Evolutionary conservation across 257 asterid genomes (phyloP), one percentile per base, ranked within the genome.

Genomic region (Penstemon newberryi): DNA sequence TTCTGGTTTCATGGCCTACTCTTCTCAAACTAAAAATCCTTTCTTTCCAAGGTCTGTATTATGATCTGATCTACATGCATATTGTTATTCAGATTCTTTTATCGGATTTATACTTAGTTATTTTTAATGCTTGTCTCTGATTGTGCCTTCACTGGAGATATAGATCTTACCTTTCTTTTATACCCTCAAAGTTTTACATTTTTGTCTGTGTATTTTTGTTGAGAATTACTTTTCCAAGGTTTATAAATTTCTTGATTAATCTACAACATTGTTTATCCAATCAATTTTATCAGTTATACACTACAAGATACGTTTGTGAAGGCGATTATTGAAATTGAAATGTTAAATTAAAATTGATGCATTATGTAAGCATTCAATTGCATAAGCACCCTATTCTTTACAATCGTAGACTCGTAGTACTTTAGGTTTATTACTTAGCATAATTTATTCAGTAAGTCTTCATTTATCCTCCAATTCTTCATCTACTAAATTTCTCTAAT

Each of bases 1-100:
- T 42, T 65, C 87, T 66, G 98, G 97, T 36, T 69, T 82, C 74
- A 72, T 92, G 84, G 82, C 97, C 19, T 90, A 92, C 57, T 78
- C 97, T 6, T 77, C 87, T 45, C 80, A 85, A 15, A 76, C 67
- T 9, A 97, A 86, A 61, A 92, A 84, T 80, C 97, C 97, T 41
- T 13, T 82, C 37, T 87, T 83, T 46, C 97, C 98, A 5, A 92
- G 98, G 98, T 92, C 3, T 18, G 42, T 54, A 61, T 1, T 12
- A 4, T 46, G 0, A 44, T 56, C 4, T 49, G 54, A 49, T 49
- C 15, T 49, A 3, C 3, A 38, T 65, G 52, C 37, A 7, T 60
- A 41, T 42, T 15, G 5, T 60, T 42, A n/a, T 60, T 10, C 13
- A 6, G 6, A 55, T 57, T 61, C 51, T 3, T 41, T 56, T 63